Conservation (phyloP, 305 asterid genomes). For the Rubia tinctorum region DNA sequence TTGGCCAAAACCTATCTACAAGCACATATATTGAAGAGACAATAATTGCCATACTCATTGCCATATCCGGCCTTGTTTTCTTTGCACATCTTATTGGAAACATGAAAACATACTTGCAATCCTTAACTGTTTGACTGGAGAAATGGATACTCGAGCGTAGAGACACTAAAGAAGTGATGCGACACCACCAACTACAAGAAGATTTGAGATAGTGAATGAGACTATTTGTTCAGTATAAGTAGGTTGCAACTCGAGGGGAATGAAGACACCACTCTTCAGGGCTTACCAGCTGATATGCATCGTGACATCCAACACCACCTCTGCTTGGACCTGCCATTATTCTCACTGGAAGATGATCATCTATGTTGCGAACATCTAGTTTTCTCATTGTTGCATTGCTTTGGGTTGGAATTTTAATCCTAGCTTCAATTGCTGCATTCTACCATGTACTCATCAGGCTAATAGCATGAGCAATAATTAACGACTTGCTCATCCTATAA, state of each 20-base stretch:
- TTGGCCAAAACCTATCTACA: constrained; percentile 86
- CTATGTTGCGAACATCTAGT: constrained; percentile 77
- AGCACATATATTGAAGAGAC: constrained; percentile 87
- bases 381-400: constrained; percentile 70
- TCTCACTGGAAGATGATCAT: constrained; percentile 96
- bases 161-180: constrained; percentile 96
- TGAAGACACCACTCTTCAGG: constrained; percentile 76
- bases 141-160: constrained; percentile 91
- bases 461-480: too few relatives aligned
- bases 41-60: constrained; percentile 77
- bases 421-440: too few relatives aligned
- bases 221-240: constrained; percentile 84
- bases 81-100: constrained; percentile 93
- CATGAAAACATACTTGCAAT: constrained; percentile 87
- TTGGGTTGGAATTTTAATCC: too few relatives aligned
- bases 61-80: constrained; percentile 78
- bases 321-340: constrained; percentile 92
- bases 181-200: constrained; percentile 93
- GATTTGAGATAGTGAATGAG: constrained; percentile 72
- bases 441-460: too few relatives aligned
- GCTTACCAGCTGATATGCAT: constrained; percentile 79
- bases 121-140: constrained; percentile 75
- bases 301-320: constrained; percentile 91
- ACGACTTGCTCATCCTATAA: too few relatives aligned
- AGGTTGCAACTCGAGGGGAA: constrained; percentile 97